Evolutionary conservation across 176 grass and related monocot species (phyloP).

Genomic region (Paspalum notatum): DNA sequence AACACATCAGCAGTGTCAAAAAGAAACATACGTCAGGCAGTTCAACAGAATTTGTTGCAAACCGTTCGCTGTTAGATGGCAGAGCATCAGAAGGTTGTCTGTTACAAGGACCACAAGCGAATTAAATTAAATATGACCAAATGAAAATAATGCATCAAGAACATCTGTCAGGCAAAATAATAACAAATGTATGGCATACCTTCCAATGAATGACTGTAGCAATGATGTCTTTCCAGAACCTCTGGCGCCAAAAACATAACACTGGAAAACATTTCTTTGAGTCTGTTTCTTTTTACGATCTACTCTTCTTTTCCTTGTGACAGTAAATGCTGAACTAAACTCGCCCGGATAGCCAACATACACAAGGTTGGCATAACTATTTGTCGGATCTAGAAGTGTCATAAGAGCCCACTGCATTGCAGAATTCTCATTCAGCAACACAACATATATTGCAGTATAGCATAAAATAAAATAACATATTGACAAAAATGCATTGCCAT

Average conservation of each 20-base stretch:
- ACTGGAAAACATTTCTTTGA: constrained; percentile 79
- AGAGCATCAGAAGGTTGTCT: constrained; percentile 83
- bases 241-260: constrained; percentile 90
- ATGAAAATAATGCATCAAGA: not conserved
- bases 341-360: constrained; percentile 89
- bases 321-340: constrained; percentile 70
- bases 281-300: constrained; percentile 93
- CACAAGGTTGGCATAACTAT: constrained; percentile 83
- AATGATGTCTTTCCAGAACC: constrained; percentile 83
- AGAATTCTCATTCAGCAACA: constrained; percentile 23
- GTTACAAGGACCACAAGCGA: constrained; percentile 20
- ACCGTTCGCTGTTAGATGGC: constrained; percentile 57
- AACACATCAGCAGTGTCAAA: not conserved
- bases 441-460: constrained; percentile 4
- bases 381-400: constrained; percentile 88
- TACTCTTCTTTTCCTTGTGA: constrained; percentile 88
- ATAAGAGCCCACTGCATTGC: constrained; percentile 89
- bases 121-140: constrained; percentile 6
- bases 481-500: not conserved
- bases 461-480: not conserved
- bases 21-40: constrained; percentile 62
- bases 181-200: constrained; percentile 37
- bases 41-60: constrained; percentile 89
- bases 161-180: not conserved
- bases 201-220: constrained; percentile 90